Base-by-base conservation (phyloP, 176 grass and related monocot genomes). In the Coix lacrymajobi region DNA sequence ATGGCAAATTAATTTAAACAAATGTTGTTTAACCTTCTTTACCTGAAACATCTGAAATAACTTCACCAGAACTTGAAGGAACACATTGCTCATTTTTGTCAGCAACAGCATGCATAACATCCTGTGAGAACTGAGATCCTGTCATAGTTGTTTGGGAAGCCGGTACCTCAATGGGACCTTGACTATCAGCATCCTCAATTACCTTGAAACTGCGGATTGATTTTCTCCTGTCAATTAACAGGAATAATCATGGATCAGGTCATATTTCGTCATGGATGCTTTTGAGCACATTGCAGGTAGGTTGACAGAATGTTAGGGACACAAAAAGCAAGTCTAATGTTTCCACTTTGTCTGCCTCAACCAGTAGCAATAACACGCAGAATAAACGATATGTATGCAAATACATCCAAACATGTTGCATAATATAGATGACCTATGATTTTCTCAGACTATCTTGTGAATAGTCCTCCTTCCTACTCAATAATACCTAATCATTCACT, bases 181-280 rank as follows among this genome's bases (percentile, higher is more conserved):
- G 9, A 8, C 13, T 26, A 79, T 49, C 49, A 81, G 1, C 10
- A 12, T 34, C 49, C 4, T 2, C 51, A 62, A 75, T 73, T 16
- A 83, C 41, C 39, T 69, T 79, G 76, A 86, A 87, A 41, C 24
- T 75, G 75, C 67, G 71, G 31, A 48, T 31, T 25, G 79, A 83
- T 74, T 79, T 83, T 79, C 80, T 83, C 88, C 88, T 90, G 84
- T 26, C 11, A 90, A 38, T 83, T 74, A 62, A 82, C 49, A 79
- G 45, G 37, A 62, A 68, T 22, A 68, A 73, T 28, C 84, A 86
- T 68, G 49, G 31, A 67, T 87, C 61, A 79, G 38, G 57, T 72
- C 32, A 51, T 64, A 19, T 83, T 79, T 61, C 29, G 0, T 12
- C 73, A 86, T 68, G 32, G 66, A 79, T 73, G 62, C 39, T 83